Conservation (phyloP, 1,284 basidiomycete species). For the Ceratobasidium sp. region DNA sequence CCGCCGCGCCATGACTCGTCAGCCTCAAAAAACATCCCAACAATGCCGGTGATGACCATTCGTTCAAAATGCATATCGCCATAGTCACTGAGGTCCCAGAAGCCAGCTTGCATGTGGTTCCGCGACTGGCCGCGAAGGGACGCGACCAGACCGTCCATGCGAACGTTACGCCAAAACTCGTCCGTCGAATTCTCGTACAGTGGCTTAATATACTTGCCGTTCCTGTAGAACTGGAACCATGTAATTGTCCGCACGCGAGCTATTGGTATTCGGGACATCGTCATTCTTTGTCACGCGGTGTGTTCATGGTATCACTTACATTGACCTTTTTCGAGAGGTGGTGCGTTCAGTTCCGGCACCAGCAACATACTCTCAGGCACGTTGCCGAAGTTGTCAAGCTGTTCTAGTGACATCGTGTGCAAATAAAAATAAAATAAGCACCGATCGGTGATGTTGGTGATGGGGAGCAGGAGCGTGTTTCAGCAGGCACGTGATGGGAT, state of each 20-base stretch:
- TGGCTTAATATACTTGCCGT: not conserved
- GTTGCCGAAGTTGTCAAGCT: too few relatives aligned
- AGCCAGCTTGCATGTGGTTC: not conserved
- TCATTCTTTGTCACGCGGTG: too few relatives aligned
- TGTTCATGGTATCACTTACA: too few relatives aligned
- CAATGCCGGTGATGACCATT: not conserved
- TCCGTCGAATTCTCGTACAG: not conserved
- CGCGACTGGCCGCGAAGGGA: not conserved
- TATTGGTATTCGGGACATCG: too few relatives aligned
- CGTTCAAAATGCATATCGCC: not conserved
- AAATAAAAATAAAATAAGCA: too few relatives aligned
- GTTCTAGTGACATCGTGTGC: too few relatives aligned
- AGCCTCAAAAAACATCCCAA: not conserved
- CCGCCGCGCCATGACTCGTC: not conserved
- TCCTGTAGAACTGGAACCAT: conserved; percentile 2
- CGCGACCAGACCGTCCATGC: not conserved
- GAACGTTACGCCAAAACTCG: not conserved
- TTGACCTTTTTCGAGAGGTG: too few relatives aligned
- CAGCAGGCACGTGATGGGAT: too few relatives aligned
- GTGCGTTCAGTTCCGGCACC: too few relatives aligned
- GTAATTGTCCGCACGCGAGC: conserved; percentile 2
- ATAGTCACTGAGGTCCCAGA: not conserved
- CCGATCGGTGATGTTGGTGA: too few relatives aligned
- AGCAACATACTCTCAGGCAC: too few relatives aligned
- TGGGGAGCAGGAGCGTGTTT: too few relatives aligned